A percentile compares a stretch with the other conserved stretches of the same genome.
phyloP scores from a whole-genome alignment of 331 rosid species.

The Pyracantha coccinea region DNA sequence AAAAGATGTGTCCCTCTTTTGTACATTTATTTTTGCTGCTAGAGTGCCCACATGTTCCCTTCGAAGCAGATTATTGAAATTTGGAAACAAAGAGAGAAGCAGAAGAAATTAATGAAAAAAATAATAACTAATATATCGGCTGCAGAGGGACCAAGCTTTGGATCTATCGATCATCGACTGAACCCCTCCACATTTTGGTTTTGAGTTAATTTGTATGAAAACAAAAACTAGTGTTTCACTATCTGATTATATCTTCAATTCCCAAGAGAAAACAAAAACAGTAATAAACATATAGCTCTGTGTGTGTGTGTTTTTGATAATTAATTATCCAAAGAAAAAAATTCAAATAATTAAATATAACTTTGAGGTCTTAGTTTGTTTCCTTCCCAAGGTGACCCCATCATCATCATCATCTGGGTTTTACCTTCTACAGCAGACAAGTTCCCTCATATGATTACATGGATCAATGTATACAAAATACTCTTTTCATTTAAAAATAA shows the following conservation, averaged over 20 bases:
- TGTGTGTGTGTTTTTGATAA: too few species aligned
- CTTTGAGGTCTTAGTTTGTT: background rate
- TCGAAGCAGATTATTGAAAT: conserved; percentile 15
- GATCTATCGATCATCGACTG: conserved; percentile 28
- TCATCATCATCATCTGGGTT: conserved; percentile 13
- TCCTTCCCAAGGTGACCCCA: conserved; percentile 31
- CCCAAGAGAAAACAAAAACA: conserved; percentile 9
- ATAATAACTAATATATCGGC: background rate
- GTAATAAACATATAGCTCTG: background rate
- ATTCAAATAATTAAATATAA: conserved; percentile 10
- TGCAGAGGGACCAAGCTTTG: conserved; percentile 22
- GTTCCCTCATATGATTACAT: conserved; percentile 1
- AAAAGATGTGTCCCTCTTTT: conserved; percentile 28
- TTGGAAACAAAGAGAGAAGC: background rate
- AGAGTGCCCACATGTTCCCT: conserved; percentile 51
- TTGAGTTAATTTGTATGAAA: conserved; percentile 17
- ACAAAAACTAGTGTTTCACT: background rate
- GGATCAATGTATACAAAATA: background rate
- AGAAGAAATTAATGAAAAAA: background rate
- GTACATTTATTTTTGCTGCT: conserved; percentile 16
- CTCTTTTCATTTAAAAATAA: background rate
- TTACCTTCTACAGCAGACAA: conserved; percentile 6
- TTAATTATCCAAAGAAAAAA: background rate
- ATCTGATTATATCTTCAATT: conserved; percentile 4
- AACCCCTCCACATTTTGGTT: conserved; percentile 14